A percentile compares a stretch with the other conserved stretches of the same genome.
These are phyloP conservation scores for Wolfiporia cocos DNA, from an alignment of 1,284 basidiomycete species.

Conservation along the genomic window DNA sequence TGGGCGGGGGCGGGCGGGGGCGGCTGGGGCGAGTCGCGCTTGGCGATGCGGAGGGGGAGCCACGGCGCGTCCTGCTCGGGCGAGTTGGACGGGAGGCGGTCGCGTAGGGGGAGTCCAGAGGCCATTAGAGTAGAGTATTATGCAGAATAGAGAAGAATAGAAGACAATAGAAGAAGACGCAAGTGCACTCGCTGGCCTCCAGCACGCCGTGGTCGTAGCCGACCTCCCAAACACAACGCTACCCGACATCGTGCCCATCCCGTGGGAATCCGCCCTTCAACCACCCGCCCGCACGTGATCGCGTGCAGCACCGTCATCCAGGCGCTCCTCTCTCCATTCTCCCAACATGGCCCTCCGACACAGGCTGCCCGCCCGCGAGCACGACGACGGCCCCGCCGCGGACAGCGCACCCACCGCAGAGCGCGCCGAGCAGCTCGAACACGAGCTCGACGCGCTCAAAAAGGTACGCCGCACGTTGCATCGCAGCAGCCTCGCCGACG, in stretches of 20 bases:
- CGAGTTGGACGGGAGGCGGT: conserved; percentile 57
- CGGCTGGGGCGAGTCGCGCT: conserved; percentile 46
- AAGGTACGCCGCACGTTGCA: no score
- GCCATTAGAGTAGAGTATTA: no score
- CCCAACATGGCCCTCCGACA: no score
- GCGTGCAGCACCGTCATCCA: no score
- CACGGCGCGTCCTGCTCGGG: conserved; percentile 47
- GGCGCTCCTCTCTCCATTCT: no score
- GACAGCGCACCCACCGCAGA: no score
- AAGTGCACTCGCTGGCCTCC: conserved; percentile 4
- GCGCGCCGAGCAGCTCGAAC: no score
- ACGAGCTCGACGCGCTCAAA: conserved; percentile 1
- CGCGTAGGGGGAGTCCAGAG: conserved; percentile 38
- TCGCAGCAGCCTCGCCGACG: no score
- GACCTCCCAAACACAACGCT: background rate
- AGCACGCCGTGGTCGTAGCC: background rate
- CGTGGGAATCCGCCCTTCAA: conserved; percentile 15
- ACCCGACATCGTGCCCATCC: background rate
- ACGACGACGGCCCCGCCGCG: no score
- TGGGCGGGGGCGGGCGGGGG: conserved; percentile 28
- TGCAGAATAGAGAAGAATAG: conserved; percentile 11
- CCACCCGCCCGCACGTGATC: conserved; percentile 8
- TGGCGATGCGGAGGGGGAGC: conserved; percentile 62
- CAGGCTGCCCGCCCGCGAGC: no score
- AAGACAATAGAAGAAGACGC: conserved; percentile 6